Conservation (phyloP, 108 stramenopile genomes). For the Skeletonema grethae region DNA sequence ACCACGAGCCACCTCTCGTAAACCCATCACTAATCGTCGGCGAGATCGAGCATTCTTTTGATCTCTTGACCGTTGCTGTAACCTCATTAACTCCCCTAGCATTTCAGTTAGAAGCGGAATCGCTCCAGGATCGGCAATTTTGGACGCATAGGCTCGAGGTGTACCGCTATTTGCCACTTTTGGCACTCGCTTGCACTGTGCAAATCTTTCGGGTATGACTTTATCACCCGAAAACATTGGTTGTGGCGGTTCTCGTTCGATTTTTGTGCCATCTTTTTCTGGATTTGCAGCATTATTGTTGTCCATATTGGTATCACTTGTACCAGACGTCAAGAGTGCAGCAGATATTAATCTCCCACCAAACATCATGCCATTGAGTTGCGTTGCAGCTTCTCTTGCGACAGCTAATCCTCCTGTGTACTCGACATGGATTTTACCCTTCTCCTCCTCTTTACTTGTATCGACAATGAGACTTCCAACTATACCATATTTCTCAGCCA, state of each 20-base stretch:
- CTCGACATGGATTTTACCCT: conserved; percentile 30
- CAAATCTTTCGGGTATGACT: conserved; percentile 76
- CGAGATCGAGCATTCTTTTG: conserved; percentile 75
- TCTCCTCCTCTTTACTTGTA: conserved; percentile 11
- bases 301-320: not conserved
- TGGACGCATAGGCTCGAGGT: conserved; percentile 66
- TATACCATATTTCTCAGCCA: conserved; percentile 37
- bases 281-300: not conserved
- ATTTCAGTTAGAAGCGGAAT: conserved; percentile 74
- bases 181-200: conserved; percentile 79
- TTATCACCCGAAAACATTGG: conserved; percentile 79
- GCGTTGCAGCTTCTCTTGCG: conserved; percentile 42
- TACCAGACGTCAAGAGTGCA: conserved; percentile 3
- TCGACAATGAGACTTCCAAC: conserved; percentile 27
- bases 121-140: conserved; percentile 57
- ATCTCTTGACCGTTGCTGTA: conserved; percentile 79
- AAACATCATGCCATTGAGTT: conserved; percentile 67
- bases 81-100: conserved; percentile 83
- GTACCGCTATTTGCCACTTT: conserved; percentile 70
- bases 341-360: conserved; percentile 63
- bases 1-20: conserved; percentile 89
- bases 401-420: conserved; percentile 29
- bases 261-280: not conserved
- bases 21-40: conserved; percentile 88
- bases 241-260: conserved; percentile 9